These are phyloP conservation scores for Phytophthora hibernalis DNA, from an alignment of 352 stramenopile genomes.

Conservation along the genomic window DNA sequence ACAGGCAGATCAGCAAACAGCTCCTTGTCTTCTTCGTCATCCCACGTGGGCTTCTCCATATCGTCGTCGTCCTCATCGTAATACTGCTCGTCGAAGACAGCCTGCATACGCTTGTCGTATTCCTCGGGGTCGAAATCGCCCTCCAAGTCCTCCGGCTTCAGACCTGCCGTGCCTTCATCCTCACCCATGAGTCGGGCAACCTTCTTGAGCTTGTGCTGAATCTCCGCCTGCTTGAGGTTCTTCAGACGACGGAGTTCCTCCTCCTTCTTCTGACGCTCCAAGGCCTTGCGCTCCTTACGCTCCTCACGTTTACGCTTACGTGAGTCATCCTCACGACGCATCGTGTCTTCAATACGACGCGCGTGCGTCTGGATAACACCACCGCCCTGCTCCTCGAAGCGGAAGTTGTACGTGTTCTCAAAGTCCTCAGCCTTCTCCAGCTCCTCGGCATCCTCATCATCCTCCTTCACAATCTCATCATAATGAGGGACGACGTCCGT, in stretches of 20 bases:
- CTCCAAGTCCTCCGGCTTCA: constrained; percentile 86
- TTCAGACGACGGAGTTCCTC: constrained; percentile 97
- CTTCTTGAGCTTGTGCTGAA: constrained; percentile 94
- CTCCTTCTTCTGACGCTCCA: constrained; percentile 97
- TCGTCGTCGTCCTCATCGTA: constrained; percentile 91
- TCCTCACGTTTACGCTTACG: constrained; percentile 95
- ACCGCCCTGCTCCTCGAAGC: constrained; percentile 97
- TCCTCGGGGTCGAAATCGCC: constrained; percentile 97
- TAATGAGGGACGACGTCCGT: constrained; percentile 67
- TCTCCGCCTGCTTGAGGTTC: constrained; percentile 98
- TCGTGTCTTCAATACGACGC: constrained; percentile 83
- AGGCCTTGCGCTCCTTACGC: constrained; percentile 94
- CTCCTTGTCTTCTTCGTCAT: constrained; percentile 86
- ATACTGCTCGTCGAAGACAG: constrained; percentile 98
- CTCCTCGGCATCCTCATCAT: constrained; percentile 91
- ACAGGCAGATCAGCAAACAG: constrained; percentile 79
- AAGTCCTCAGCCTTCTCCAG: constrained; percentile 97
- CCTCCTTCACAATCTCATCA: constrained; percentile 88
- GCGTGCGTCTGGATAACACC: constrained; percentile 88
- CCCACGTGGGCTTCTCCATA: constrained; percentile 82
- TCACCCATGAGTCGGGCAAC: constrained; percentile 88
- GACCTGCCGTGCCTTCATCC: constrained; percentile 45
- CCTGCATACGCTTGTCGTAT: constrained; percentile 97
- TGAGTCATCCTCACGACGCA: constrained; percentile 97
- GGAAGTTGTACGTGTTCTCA: constrained; percentile 99